Conservation (phyloP, 176 grass and related monocot species). For the Aechmea fasciata region DNA sequence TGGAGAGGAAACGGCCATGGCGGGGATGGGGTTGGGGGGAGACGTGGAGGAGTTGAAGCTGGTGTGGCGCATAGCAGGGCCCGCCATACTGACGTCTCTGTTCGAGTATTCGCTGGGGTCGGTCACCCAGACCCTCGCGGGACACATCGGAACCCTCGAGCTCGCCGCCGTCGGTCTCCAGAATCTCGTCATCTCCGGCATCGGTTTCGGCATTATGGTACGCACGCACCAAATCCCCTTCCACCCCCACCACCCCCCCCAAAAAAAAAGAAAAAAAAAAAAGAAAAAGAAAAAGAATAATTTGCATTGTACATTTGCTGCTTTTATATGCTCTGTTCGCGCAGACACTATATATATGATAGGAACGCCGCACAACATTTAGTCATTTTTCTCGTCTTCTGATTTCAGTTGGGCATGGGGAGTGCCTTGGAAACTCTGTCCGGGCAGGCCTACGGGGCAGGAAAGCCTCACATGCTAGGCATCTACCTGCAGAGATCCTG, state of each 20-base stretch:
- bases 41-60: slow-evolving; percentile 46
- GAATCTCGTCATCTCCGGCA: slow-evolving; percentile 33
- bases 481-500: slow-evolving; percentile 56
- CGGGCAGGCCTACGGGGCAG: slow-evolving; percentile 44
- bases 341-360: neutral
- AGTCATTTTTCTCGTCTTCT: neutral
- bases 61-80: slow-evolving; percentile 47
- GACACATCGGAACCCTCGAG: slow-evolving; percentile 60
- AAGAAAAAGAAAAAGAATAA: neutral
- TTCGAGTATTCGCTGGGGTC: slow-evolving; percentile 33
- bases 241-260: no score
- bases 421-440: slow-evolving; percentile 62
- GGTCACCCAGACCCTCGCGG: slow-evolving; percentile 48
- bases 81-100: slow-evolving; percentile 51
- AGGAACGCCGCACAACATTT: neutral
- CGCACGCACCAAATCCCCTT: neutral
- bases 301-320: no score
- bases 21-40: slow-evolving; percentile 11
- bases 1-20: slow-evolving; percentile 27
- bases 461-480: slow-evolving; percentile 53
- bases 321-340: neutral
- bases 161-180: slow-evolving; percentile 60
- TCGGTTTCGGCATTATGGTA: slow-evolving; percentile 59
- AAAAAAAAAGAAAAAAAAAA: neutral
- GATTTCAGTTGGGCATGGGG: slow-evolving; percentile 44